Conservation (phyloP, 2,329 filamentous ascomycete species). For the Epichloe bromicola region DNA sequence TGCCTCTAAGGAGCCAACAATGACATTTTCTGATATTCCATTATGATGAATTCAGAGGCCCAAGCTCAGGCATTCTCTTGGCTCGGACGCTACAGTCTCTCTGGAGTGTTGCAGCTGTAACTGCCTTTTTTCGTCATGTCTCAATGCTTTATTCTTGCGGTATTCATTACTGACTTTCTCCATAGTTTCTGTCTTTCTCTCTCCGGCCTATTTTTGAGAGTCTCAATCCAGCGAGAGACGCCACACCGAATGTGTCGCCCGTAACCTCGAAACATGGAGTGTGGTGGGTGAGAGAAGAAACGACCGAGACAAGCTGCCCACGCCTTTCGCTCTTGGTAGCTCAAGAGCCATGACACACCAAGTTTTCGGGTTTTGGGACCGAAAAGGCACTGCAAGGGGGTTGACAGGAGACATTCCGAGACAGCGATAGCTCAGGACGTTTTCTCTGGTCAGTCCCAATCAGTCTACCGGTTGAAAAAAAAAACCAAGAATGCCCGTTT, state of each 20-base stretch:
- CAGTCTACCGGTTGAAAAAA: too few relatives aligned
- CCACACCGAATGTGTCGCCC: too few relatives aligned
- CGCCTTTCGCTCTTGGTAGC: neutral
- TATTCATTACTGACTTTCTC: neutral
- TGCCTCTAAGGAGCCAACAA: neutral
- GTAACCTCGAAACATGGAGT: neutral
- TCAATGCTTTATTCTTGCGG: neutral
- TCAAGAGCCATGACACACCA: neutral
- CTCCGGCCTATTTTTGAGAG: too few relatives aligned
- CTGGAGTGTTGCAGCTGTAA: neutral
- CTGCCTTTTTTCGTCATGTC: neutral
- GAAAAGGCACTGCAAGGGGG: neutral
- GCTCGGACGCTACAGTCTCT: neutral
- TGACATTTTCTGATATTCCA: neutral
- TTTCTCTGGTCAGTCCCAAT: too few relatives aligned
- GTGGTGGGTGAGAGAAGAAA: neutral
- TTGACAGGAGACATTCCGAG: neutral
- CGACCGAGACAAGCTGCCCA: neutral
- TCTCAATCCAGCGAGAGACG: too few relatives aligned
- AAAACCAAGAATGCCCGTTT: too few relatives aligned
- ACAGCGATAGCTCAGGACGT: neutral
- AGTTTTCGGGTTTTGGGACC: neutral
- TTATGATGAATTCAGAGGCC: neutral
- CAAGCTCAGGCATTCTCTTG: neutral
- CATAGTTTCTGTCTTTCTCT: too few relatives aligned